Percentiles rank a stretch among this genome's conserved stretches.
These are phyloP conservation scores for Colletotrichum sp. DNA, from an alignment of 2,329 filamentous ascomycete species.

Conservation along the genomic window DNA sequence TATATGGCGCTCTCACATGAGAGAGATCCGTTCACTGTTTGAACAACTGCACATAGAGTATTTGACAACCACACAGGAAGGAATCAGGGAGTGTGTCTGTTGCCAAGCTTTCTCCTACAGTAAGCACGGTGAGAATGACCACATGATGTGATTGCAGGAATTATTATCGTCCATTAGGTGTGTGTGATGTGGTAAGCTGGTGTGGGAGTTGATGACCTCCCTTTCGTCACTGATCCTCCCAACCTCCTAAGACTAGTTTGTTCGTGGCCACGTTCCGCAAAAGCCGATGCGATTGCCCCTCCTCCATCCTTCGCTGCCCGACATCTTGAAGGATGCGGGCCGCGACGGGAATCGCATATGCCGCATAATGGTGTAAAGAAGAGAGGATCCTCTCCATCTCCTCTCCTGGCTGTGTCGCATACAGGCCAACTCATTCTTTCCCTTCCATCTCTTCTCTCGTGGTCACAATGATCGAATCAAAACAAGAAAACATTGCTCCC, in stretches of 20 bases:
- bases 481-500: background rate
- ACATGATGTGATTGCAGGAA: background rate
- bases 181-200: background rate
- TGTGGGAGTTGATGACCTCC: background rate
- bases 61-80: background rate
- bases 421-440: background rate
- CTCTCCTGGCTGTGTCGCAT: background rate
- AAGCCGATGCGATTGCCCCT: background rate
- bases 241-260: background rate
- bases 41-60: background rate
- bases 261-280: background rate
- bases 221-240: background rate
- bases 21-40: background rate
- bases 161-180: background rate
- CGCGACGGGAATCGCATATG: background rate
- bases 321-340: background rate
- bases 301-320: background rate
- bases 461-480: slow-evolving; percentile 4
- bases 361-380: background rate
- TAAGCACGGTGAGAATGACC: background rate
- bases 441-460: slow-evolving; percentile 8
- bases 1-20: background rate
- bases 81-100: background rate
- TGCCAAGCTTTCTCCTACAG: background rate
- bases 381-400: background rate